phyloP scores from a whole-genome alignment of 371 early-diverging fungal genomes.

The Syncephalastrum sp. region DNA sequence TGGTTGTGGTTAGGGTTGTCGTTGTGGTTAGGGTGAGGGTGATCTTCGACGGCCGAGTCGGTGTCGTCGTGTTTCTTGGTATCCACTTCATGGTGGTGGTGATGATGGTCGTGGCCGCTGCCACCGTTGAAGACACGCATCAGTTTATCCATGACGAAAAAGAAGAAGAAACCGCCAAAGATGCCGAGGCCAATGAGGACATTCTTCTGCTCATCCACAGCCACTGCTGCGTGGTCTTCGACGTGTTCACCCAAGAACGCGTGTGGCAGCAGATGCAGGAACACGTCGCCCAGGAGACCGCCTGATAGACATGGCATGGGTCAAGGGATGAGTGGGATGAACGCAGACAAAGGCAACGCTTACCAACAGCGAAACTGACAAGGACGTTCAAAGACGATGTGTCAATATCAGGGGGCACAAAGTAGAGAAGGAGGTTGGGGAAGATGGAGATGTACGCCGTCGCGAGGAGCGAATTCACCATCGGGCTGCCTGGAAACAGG shows the following conservation, averaged over 20 bases:
- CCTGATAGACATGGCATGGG: conserved; percentile 27
- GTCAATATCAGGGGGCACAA: conserved; percentile 79
- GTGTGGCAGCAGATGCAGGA: conserved; percentile 82
- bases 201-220: conserved; percentile 57
- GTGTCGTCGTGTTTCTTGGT: conserved; percentile 16
- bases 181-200: conserved; percentile 72
- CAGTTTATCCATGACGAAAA: conserved; percentile 79
- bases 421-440: conserved; percentile 78
- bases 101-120: conserved; percentile 56
- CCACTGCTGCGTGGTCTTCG: conserved; percentile 42
- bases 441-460: conserved; percentile 84
- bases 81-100: conserved; percentile 30
- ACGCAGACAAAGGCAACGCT: neutral
- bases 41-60: conserved; percentile 7
- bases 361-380: conserved; percentile 83
- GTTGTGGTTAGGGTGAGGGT: no score
- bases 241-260: conserved; percentile 62
- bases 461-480: conserved; percentile 72
- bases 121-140: conserved; percentile 79
- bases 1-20: neutral
- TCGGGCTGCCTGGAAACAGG: conserved; percentile 64
- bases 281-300: conserved; percentile 83
- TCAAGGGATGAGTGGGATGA: neutral
- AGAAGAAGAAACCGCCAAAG: conserved; percentile 73
- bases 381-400: conserved; percentile 68